These are phyloP conservation scores for Mycena indigotica DNA, from an alignment of 768 basidiomycete species.

Conservation along the genomic window DNA sequence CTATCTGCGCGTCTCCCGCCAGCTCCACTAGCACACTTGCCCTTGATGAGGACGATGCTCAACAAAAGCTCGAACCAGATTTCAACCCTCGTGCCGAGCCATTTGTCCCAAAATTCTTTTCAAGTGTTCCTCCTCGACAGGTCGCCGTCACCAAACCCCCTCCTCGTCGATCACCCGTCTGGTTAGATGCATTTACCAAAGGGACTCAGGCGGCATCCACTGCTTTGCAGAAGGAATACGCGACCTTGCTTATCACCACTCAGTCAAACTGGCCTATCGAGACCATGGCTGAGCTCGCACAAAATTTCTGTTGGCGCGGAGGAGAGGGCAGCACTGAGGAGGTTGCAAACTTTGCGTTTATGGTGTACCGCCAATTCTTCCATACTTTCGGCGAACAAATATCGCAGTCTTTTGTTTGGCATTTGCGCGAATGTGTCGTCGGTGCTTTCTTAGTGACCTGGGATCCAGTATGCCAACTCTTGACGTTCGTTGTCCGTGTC, in stretches of 20 bases:
- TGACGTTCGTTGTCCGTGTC: neutral
- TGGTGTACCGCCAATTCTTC: conserved; percentile 25
- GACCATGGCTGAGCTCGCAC: conserved; percentile 28
- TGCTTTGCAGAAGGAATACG: conserved; percentile 2
- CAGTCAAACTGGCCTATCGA: conserved; percentile 21
- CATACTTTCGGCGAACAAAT: conserved; percentile 21
- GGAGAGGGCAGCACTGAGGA: conserved; percentile 11
- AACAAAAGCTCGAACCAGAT: conserved; percentile 3
- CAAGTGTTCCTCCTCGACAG: neutral
- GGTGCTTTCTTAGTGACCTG: conserved; percentile 29
- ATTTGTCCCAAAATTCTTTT: conserved; percentile 12
- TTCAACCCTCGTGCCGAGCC: conserved; percentile 19
- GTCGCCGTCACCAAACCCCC: conserved; percentile 3
- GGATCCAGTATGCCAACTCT: conserved; percentile 24
- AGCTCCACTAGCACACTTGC: conserved; percentile 22
- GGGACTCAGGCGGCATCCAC: conserved; percentile 14
- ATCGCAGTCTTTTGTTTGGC: conserved; percentile 28
- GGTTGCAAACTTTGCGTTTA: conserved; percentile 27
- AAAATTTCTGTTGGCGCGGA: conserved; percentile 31
- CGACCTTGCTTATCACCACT: conserved; percentile 8
- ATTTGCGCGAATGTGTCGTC: conserved; percentile 27
- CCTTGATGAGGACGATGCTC: conserved; percentile 20
- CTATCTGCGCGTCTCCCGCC: conserved; percentile 14
- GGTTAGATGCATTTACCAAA: conserved; percentile 15
- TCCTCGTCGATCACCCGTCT: conserved; percentile 3